These are phyloP conservation scores for Naganishia albida DNA, from an alignment of 1,284 basidiomycete species.

Conservation along the genomic window DNA sequence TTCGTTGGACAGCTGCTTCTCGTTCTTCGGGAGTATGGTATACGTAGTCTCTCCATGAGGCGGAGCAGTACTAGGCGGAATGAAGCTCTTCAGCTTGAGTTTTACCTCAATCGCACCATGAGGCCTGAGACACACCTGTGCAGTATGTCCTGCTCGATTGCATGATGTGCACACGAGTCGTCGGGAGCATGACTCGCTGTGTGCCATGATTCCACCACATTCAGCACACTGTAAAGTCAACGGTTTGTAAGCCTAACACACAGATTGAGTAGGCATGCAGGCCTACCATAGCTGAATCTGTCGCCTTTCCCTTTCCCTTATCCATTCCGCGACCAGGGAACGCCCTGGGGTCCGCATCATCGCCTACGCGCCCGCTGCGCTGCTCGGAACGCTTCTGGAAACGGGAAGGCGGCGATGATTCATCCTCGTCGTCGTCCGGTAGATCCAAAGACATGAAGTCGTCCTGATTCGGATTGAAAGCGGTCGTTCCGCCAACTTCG, in stretches of 20 bases:
- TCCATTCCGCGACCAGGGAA: neutral
- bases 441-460: constrained; percentile 22
- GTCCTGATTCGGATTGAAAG: constrained; percentile 23
- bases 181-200: constrained; percentile 11
- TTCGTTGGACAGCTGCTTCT: constrained; percentile 13
- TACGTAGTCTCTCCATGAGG: constrained; percentile 22
- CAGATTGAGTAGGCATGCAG: neutral
- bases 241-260: too few relatives aligned
- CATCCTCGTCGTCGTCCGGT: constrained; percentile 22
- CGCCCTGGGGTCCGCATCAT: neutral
- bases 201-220: constrained; percentile 19
- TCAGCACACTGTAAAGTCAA: constrained; percentile 28
- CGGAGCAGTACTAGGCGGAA: constrained; percentile 13
- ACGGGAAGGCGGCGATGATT: neutral
- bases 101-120: neutral
- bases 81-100: neutral
- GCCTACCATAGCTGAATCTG: constrained; percentile 15
- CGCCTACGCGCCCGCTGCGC: neutral
- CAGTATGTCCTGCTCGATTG: constrained; percentile 2
- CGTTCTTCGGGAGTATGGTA: constrained; percentile 15
- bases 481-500: neutral
- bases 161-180: constrained; percentile 11
- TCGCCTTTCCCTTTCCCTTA: constrained; percentile 22
- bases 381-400: neutral
- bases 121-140: neutral